phyloP scores from a whole-genome alignment of 306 rosid species.

The Ormosia emarginata region DNA sequence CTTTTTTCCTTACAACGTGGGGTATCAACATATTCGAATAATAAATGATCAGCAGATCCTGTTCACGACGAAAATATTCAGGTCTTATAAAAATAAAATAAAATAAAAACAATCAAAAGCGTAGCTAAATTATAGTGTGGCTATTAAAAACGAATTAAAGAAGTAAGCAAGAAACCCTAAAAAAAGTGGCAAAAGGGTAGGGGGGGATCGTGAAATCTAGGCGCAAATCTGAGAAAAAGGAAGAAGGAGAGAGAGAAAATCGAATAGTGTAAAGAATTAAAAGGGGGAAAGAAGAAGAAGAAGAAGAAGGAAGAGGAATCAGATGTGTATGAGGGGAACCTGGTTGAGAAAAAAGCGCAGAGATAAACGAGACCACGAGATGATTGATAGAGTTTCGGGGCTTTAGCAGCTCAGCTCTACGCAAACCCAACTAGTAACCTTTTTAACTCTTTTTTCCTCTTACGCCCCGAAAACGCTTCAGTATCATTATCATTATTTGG shows the following conservation, averaged over 20 bases:
- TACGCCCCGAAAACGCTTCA: too few species aligned
- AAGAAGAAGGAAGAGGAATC: neutral
- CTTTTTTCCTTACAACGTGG: neutral
- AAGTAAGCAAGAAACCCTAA: constrained; percentile 28
- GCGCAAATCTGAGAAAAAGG: constrained; percentile 6
- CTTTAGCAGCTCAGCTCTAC: constrained; percentile 16
- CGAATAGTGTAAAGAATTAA: neutral
- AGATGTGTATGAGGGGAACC: constrained; percentile 14
- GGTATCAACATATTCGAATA: neutral
- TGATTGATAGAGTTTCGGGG: neutral
- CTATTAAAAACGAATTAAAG: neutral
- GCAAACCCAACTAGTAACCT: neutral
- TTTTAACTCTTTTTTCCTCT: neutral
- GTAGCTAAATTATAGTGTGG: neutral
- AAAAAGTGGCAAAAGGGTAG: neutral
- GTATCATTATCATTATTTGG: too few species aligned
- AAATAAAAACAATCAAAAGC: neutral
- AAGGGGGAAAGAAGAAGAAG: neutral
- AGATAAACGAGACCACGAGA: neutral
- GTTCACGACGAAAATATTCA: neutral
- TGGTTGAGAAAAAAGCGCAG: constrained; percentile 23
- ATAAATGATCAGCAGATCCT: neutral
- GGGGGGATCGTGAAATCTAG: constrained; percentile 5
- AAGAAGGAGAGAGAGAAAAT: neutral
- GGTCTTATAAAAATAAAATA: neutral